A percentile compares a stretch with the other conserved stretches of the same genome.
Conservation (phyloP, 2,329 filamentous ascomycete genomes). For the Pestalotiopsis sp. region DNA sequence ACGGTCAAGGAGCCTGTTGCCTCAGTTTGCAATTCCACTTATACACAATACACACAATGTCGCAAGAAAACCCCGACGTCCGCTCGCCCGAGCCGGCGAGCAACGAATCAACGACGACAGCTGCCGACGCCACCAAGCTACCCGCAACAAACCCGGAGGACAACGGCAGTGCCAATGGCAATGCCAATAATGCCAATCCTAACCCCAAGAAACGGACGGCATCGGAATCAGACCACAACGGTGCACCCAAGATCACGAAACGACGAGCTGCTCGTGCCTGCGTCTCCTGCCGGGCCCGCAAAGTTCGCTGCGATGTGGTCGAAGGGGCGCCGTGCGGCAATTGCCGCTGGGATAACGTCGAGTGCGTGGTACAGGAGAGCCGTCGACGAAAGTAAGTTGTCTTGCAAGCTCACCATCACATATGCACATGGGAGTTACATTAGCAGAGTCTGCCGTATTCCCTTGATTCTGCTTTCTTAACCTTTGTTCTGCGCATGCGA, state of each 20-base stretch:
- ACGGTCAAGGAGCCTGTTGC: background rate
- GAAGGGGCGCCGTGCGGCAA: constrained; percentile 88
- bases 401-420: background rate
- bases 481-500: background rate
- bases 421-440: background rate
- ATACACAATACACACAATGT: constrained; percentile 18
- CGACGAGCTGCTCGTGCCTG: constrained; percentile 89
- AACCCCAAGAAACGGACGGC: constrained; percentile 33
- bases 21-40: background rate
- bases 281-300: constrained; percentile 83
- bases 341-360: constrained; percentile 78
- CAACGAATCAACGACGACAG: constrained; percentile 18
- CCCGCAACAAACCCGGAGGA: constrained; percentile 19
- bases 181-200: constrained; percentile 15
- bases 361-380: constrained; percentile 78
- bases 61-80: constrained; percentile 23
- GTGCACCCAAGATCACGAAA: constrained; percentile 61
- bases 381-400: constrained; percentile 79
- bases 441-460: background rate
- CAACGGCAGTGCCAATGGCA: constrained; percentile 17
- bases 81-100: constrained; percentile 27
- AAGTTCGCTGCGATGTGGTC: constrained; percentile 92
- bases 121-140: constrained; percentile 9
- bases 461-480: background rate
- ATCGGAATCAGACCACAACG: constrained; percentile 34